Conservation (phyloP, 176 grass and related monocot species). For the Phoenix dactylifera region DNA sequence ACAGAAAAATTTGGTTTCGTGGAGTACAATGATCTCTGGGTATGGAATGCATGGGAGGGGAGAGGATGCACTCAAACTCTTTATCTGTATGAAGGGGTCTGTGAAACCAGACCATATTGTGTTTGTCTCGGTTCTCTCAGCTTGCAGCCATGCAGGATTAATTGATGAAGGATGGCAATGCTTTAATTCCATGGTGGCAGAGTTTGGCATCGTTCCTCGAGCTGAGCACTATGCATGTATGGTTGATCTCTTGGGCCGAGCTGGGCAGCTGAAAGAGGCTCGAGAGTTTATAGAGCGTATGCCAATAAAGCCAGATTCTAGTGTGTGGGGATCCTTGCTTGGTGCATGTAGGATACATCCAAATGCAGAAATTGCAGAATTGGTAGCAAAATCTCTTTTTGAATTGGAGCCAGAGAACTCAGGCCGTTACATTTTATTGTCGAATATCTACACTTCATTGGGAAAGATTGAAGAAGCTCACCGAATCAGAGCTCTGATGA, state of each 20-base stretch:
- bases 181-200: constrained; percentile 19
- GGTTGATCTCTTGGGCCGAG: constrained; percentile 23
- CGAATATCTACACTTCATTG: constrained; percentile 23
- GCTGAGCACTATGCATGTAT: constrained; percentile 24
- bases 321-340: constrained; percentile 29
- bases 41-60: constrained; percentile 28
- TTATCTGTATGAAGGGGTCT: constrained; percentile 11
- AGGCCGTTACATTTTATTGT: constrained; percentile 23
- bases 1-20: constrained; percentile 16
- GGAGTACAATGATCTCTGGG: constrained; percentile 27
- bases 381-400: constrained; percentile 17
- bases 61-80: constrained; percentile 11
- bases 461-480: constrained; percentile 22
- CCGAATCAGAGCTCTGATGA: constrained; percentile 13
- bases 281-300: constrained; percentile 17
- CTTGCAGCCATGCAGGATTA: constrained; percentile 20
- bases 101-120: constrained; percentile 15
- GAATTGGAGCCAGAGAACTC: constrained; percentile 16
- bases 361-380: constrained; percentile 22
- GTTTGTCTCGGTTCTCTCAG: constrained; percentile 21
- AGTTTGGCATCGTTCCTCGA: constrained; percentile 8
- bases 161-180: constrained; percentile 18
- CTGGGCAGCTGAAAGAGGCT: constrained; percentile 22
- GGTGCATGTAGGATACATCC: constrained; percentile 27
- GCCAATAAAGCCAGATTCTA: constrained; percentile 24